Evolutionary conservation across 2,329 filamentous ascomycete species (phyloP), one percentile per base, ranked within the genome.

Genomic region (Nannizziopsis barbatae): DNA sequence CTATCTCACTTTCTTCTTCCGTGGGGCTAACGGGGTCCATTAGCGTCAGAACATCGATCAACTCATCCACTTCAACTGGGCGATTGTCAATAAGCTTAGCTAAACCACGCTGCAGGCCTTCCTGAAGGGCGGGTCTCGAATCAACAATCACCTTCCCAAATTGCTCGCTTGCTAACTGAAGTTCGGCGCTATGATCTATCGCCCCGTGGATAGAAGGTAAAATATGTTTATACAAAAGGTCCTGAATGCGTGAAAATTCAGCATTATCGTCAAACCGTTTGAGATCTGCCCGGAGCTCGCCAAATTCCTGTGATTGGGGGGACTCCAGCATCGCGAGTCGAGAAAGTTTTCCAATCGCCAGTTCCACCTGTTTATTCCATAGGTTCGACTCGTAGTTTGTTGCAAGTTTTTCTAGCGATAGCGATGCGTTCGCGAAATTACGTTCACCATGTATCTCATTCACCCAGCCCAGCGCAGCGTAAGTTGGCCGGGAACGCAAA

Each of bases 351-450:
- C 86, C 84, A 35, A 98, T 74, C 51, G 87, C 94, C 20, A 96
- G 71, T 65, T 96, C 84, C 31, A 95, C 85, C 65, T 93, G 92
- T 70, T 94, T 93, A 67, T 80, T 87, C 90, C 90, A 96, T 3
- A 92, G 69, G 57, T 89, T 83, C 45, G 79, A 76, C 63, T 95
- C 89, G 47, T 80, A 78, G 43, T 75, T 74, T 15, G 82, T 70
- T 0, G 86, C 88, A 15, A 89, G 73, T 6, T 78, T 71, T 38
- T 84, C 71, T 41, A 98, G 74, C 0, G 81, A 83, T 37, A 79
- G 70, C 4, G 83, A 81, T 9, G 90, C 89, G 49, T 79, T 76
- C 10, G 77, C 72, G 53, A 87, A 87, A 57, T 95, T 80, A 50
- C 80, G 75, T 61, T 92, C 85, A 18, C 77, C 75, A 52, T 81